Conservation (phyloP, 768 basidiomycete genomes). For the Leccinellum rugosiceps region DNA sequence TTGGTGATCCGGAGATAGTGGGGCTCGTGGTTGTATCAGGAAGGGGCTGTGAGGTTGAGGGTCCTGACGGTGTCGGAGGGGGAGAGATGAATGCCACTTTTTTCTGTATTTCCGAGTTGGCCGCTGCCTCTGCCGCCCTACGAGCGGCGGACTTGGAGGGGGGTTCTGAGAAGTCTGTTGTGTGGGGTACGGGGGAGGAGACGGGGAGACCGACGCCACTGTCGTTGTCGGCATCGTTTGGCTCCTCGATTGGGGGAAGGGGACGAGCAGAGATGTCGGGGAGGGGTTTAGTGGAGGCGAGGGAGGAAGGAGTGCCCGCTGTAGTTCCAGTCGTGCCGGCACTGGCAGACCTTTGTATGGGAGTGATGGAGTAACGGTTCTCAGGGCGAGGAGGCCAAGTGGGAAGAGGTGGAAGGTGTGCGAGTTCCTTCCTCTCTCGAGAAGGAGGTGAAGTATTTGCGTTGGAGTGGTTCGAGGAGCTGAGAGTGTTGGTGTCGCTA, state of each 20-base stretch:
- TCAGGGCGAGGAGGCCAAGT: constrained; percentile 59
- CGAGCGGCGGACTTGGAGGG: constrained; percentile 32
- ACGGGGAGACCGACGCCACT: constrained; percentile 36
- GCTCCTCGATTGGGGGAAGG: constrained; percentile 47
- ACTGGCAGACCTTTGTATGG: constrained; percentile 29
- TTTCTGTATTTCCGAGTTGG: constrained; percentile 57
- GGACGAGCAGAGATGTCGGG: constrained; percentile 58
- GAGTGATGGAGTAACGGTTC: constrained; percentile 22
- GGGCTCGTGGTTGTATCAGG: constrained; percentile 43
- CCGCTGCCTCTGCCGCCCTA: constrained; percentile 35
- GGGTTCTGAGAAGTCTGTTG: constrained; percentile 20
- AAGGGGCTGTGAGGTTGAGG: constrained; percentile 47
- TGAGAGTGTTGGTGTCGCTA: constrained; percentile 33
- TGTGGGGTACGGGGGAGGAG: constrained; percentile 28
- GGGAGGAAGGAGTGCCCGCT: constrained; percentile 42
- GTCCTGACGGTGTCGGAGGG: constrained; percentile 61
- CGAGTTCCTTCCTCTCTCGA: constrained; percentile 57
- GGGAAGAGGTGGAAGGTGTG: constrained; percentile 55
- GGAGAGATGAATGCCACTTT: constrained; percentile 88
- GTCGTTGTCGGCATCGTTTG: constrained; percentile 34
- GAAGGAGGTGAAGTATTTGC: constrained; percentile 20
- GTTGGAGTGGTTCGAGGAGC: constrained; percentile 27
- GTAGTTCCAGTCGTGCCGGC: constrained; percentile 33
- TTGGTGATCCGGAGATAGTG: constrained; percentile 30
- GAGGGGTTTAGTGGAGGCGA: constrained; percentile 63